phyloP scores from a whole-genome alignment of 2,329 filamentous ascomycete species.

The Ophiostoma novo-ulmi region DNA sequence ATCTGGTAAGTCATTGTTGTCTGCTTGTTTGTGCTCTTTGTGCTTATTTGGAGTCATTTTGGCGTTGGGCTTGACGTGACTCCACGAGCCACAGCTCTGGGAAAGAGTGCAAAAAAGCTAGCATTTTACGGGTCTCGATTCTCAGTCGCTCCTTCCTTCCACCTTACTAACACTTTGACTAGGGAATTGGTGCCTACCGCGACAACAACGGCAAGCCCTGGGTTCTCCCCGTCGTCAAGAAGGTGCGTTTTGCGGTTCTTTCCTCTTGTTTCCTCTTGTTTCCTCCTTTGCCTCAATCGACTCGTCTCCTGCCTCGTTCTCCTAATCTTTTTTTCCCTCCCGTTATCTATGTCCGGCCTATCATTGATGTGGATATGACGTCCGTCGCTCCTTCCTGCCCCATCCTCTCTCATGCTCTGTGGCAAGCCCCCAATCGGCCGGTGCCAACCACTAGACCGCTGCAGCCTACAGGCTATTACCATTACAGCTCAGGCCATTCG shows the following conservation, averaged over 20 bases:
- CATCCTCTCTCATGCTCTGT: constrained; percentile 1
- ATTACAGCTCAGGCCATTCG: constrained; percentile 26
- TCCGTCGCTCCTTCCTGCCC: constrained; percentile 14
- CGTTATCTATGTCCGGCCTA: constrained; percentile 3
- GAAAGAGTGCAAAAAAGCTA: background rate
- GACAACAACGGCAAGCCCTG: constrained; percentile 95
- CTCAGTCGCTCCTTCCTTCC: background rate
- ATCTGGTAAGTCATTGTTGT: constrained; percentile 60
- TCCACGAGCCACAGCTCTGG: background rate
- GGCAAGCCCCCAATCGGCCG: constrained; percentile 14
- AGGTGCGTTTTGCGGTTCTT: constrained; percentile 53
- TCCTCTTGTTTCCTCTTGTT: background rate
- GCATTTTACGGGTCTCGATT: background rate
- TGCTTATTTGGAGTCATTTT: too few species aligned
- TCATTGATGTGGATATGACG: constrained; percentile 9
- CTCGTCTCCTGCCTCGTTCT: background rate
- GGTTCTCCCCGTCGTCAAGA: constrained; percentile 93
- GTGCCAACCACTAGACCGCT: constrained; percentile 3
- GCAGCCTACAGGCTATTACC: constrained; percentile 16
- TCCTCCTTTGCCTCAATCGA: background rate
- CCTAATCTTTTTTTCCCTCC: background rate
- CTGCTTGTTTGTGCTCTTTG: background rate
- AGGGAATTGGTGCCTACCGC: constrained; percentile 85
- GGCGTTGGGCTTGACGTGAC: background rate
- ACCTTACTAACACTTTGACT: constrained; percentile 8